Base-by-base conservation (phyloP, 1,284 basidiomycete genomes). In the Apiotrichum sp. region DNA sequence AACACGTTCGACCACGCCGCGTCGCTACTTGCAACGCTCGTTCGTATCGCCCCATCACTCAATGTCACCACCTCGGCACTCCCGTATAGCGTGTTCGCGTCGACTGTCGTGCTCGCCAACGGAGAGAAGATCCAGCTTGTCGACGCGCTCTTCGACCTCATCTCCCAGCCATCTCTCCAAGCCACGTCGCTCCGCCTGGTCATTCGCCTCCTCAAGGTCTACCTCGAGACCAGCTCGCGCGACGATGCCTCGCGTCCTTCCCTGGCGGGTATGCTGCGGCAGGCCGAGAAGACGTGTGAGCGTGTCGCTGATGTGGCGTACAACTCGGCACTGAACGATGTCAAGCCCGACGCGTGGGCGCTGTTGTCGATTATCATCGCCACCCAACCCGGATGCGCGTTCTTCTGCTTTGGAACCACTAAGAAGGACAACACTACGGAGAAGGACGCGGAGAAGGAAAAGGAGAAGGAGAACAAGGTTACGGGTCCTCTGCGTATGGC, bases 301-400 rank as follows among this genome's bases (percentile, higher is more conserved):
- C 59, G 57, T 5, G 55, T 73, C 14, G 55, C 58, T 22, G 51
- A 55, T 35, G 41, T 63, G 1, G 57, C 64, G 7, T 52, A 60
- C n/a, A 44, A 64, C 16, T 62, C 65, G 3, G 57, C 50, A 6
- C 55, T 49, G 6, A 65, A 61, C 10, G 65, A 72, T 10, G 78
- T 90, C 34, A 83, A 88, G 6, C 83, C 83, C 44, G 82, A 86
- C 0, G 83, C 89, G 1, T 96, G 93, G 91, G 83, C 81, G 57
- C 87, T 96, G 65, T 84, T 95, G 32, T 80, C 87, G 0, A 80
- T 89, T 11, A 86, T 90, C 3, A 84, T 93, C 22, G 85, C 89
- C 61, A 87, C 85, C 55, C 91, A 95, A 67, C 91, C 93, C 1
- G 90, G 92, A 0, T 80, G 96, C 5, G 89, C 89, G 0, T 82